These are phyloP conservation scores for Salvia sclarea DNA, from an alignment of 305 asterid genomes.

Conservation along the genomic window DNA sequence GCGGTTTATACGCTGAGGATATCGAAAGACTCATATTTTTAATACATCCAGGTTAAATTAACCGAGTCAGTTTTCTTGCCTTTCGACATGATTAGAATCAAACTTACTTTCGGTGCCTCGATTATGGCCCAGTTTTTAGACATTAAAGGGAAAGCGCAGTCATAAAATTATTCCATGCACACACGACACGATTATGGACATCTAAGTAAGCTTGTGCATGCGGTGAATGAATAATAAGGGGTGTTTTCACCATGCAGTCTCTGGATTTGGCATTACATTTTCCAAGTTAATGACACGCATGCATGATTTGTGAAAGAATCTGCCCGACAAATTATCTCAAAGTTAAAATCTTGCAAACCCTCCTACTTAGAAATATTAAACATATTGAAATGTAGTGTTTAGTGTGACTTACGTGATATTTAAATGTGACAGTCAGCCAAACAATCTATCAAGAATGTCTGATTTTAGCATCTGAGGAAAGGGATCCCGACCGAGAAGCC, in stretches of 20 bases:
- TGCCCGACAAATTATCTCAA: neutral
- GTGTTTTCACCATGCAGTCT: neutral
- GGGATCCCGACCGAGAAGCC: conserved; percentile 64
- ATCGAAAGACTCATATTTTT: too few relatives aligned
- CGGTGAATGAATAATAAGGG: neutral
- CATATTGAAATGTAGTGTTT: neutral
- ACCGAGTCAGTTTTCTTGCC: neutral
- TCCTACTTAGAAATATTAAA: neutral
- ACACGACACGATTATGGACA: too few relatives aligned
- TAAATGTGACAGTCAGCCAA: conserved; percentile 43
- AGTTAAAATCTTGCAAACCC: neutral
- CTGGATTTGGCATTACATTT: neutral
- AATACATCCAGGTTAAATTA: neutral
- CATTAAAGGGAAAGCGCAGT: neutral
- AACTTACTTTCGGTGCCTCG: conserved; percentile 2
- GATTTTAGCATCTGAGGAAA: conserved; percentile 56
- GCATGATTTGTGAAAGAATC: neutral
- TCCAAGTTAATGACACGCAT: neutral
- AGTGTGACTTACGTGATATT: conserved; percentile 19
- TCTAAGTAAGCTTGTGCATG: too few relatives aligned
- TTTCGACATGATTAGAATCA: neutral
- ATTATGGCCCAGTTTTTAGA: neutral
- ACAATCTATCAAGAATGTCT: conserved; percentile 53
- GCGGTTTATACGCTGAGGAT: neutral
- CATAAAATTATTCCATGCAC: neutral